Conservation (phyloP, 2,329 filamentous ascomycete species). For the Akanthomyces muscarius region DNA sequence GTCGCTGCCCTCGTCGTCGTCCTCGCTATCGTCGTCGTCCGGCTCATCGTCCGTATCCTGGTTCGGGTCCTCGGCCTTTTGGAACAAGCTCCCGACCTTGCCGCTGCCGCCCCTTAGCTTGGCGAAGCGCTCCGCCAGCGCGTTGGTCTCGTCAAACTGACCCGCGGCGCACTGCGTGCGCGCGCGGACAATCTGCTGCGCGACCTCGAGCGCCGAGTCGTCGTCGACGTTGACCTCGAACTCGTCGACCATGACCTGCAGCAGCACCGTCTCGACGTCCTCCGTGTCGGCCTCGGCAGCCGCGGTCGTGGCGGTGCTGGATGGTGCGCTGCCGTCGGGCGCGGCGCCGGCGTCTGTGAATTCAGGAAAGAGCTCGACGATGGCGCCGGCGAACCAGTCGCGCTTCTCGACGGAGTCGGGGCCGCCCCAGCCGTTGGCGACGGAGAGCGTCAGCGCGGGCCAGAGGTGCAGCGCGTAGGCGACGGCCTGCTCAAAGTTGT, state of each 20-base stretch:
- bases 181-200: conserved; percentile 66
- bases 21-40: conserved; percentile 49
- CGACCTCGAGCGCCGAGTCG: conserved; percentile 72
- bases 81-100: conserved; percentile 50
- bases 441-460: conserved; percentile 82
- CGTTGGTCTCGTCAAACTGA: conserved; percentile 60
- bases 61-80: conserved; percentile 51
- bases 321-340: conserved; percentile 16
- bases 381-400: conserved; percentile 89
- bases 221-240: conserved; percentile 93
- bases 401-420: conserved; percentile 80
- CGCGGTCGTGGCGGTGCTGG: conserved; percentile 9
- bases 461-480: conserved; percentile 82
- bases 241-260: conserved; percentile 92
- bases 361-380: conserved; percentile 75
- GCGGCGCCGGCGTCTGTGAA: conserved; percentile 44
- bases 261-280: conserved; percentile 77
- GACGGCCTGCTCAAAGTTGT: conserved; percentile 79
- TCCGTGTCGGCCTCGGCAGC: conserved; percentile 61
- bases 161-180: conserved; percentile 61
- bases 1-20: conserved; percentile 46
- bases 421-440: conserved; percentile 85
- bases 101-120: conserved; percentile 58
- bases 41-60: conserved; percentile 54
- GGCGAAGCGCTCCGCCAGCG: conserved; percentile 59